phyloP scores from a whole-genome alignment of 2,329 filamentous ascomycete genomes.

The Neofusicoccum laricinum region DNA sequence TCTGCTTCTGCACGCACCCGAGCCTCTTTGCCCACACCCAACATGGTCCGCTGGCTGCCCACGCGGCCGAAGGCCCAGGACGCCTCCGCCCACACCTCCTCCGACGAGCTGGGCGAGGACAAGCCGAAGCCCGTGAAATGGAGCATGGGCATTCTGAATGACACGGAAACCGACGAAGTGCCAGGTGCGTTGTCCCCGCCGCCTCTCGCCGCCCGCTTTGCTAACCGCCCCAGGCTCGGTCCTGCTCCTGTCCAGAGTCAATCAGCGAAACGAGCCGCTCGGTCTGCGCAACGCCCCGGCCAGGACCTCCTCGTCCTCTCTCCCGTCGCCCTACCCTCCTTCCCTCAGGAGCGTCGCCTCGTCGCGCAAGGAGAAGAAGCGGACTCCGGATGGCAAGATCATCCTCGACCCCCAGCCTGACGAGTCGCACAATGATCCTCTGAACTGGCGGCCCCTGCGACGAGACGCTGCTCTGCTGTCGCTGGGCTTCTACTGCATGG shows the following conservation, averaged over 20 bases:
- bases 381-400: conserved; percentile 75
- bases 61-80: not conserved
- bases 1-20: not conserved
- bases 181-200: conserved; percentile 59
- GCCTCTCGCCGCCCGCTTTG: not conserved
- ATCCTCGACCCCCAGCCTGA: conserved; percentile 91
- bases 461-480: conserved; percentile 77
- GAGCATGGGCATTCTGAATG: conserved; percentile 78
- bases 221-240: conserved; percentile 50
- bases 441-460: conserved; percentile 86
- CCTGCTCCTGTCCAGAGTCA: conserved; percentile 54
- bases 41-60: conserved; percentile 14
- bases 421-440: conserved; percentile 82
- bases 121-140: conserved; percentile 38
- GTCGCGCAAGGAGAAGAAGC: conserved; percentile 58
- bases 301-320: conserved; percentile 55
- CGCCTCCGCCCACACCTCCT: not conserved
- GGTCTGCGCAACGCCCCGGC: conserved; percentile 63
- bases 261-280: conserved; percentile 61
- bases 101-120: not conserved
- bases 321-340: conserved; percentile 41
- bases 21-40: not conserved
- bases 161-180: conserved; percentile 77
- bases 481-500: conserved; percentile 86
- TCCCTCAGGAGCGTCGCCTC: conserved; percentile 19